Percentiles rank a stretch among this genome's conserved stretches.
phyloP scores from a whole-genome alignment of 139 green algal species.

The Zygnema circumcarinatum region DNA sequence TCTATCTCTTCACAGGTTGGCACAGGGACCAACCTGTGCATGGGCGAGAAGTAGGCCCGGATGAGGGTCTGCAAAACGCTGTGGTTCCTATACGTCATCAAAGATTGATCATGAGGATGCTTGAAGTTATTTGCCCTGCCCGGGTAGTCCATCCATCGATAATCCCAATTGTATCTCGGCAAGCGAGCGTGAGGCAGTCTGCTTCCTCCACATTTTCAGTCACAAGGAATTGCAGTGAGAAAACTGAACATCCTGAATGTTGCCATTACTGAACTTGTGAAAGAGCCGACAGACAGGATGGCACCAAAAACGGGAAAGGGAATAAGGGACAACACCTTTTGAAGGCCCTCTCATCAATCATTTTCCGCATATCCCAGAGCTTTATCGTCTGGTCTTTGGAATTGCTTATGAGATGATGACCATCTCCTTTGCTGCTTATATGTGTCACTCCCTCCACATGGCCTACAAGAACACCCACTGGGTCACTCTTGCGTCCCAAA shows the following conservation, averaged over 20 bases:
- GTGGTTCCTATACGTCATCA: slow-evolving; percentile 90
- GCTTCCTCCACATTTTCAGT: slow-evolving; percentile 22
- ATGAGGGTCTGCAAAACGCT: slow-evolving; percentile 90
- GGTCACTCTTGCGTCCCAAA: slow-evolving; percentile 50
- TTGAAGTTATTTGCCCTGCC: slow-evolving; percentile 67
- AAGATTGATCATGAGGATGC: slow-evolving; percentile 82
- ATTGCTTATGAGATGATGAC: slow-evolving; percentile 85
- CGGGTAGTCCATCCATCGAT: slow-evolving; percentile 87
- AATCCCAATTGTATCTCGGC: slow-evolving; percentile 73
- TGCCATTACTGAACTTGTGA: neutral
- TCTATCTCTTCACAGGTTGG: neutral
- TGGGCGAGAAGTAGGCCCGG: slow-evolving; percentile 81
- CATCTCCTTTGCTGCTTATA: slow-evolving; percentile 75
- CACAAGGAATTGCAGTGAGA: neutral
- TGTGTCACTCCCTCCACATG: slow-evolving; percentile 93
- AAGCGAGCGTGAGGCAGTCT: slow-evolving; percentile 39
- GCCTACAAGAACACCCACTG: slow-evolving; percentile 82
- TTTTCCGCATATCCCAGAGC: slow-evolving; percentile 89
- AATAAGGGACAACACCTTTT: slow-evolving; percentile 1
- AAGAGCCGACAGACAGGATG: neutral
- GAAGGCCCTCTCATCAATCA: slow-evolving; percentile 23
- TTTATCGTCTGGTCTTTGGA: slow-evolving; percentile 94
- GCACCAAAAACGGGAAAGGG: neutral
- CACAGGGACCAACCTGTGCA: slow-evolving; percentile 20
- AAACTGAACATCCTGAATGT: neutral